These are phyloP conservation scores for Fusarium sublunatum DNA, from an alignment of 2,329 filamentous ascomycete species.

Conservation along the genomic window DNA sequence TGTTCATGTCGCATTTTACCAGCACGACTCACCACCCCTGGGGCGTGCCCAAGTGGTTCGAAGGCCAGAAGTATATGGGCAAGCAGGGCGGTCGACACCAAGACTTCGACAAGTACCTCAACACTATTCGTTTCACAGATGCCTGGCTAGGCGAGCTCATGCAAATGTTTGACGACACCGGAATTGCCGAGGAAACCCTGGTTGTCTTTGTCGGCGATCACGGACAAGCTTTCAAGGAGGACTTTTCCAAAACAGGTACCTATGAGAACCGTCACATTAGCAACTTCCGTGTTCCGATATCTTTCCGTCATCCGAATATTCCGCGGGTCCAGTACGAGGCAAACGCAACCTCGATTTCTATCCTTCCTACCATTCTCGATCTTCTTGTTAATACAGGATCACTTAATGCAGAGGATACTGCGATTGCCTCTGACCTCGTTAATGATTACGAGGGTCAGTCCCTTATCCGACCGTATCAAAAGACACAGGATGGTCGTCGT, in stretches of 20 bases:
- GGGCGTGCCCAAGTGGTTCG: slow-evolving; percentile 42
- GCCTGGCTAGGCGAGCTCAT: slow-evolving; percentile 49
- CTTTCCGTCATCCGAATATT: slow-evolving; percentile 49
- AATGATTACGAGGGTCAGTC: slow-evolving; percentile 51
- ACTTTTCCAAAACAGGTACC: slow-evolving; percentile 47
- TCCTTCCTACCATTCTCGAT: slow-evolving; percentile 50
- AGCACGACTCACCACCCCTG: slow-evolving; percentile 52
- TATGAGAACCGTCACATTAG: slow-evolving; percentile 50
- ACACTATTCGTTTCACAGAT: slow-evolving; percentile 49
- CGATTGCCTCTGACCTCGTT: slow-evolving; percentile 44
- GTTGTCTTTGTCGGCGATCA: slow-evolving; percentile 51
- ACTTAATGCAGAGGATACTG: slow-evolving; percentile 38
- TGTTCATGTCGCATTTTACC: slow-evolving; percentile 52
- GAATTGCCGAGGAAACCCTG: slow-evolving; percentile 50
- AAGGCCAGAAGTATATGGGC: slow-evolving; percentile 42
- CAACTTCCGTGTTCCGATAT: slow-evolving; percentile 49
- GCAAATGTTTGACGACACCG: slow-evolving; percentile 48
- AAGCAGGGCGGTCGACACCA: slow-evolving; percentile 38
- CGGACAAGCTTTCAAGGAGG: slow-evolving; percentile 50
- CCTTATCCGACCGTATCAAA: slow-evolving; percentile 45
- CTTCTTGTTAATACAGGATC: slow-evolving; percentile 49
- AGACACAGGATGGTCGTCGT: slow-evolving; percentile 38
- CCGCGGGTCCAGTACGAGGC: slow-evolving; percentile 47
- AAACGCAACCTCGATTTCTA: slow-evolving; percentile 47
- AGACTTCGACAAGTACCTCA: slow-evolving; percentile 50